These are phyloP conservation scores for Tilletia setariae DNA, from an alignment of 1,284 basidiomycete genomes.

Conservation along the genomic window DNA sequence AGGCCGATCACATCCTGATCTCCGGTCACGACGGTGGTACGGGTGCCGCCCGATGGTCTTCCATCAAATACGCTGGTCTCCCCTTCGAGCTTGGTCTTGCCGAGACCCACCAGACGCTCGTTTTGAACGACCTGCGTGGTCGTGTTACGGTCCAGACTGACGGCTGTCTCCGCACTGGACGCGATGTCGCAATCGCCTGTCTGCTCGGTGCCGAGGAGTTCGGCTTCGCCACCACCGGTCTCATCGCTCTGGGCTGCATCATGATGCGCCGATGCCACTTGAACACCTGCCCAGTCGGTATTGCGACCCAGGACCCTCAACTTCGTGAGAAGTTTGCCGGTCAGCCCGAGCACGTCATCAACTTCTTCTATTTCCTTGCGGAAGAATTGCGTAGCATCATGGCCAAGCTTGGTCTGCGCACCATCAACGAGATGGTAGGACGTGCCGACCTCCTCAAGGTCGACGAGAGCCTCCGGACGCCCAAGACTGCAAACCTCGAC, in stretches of 20 bases:
- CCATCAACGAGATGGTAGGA: slow-evolving; percentile 52
- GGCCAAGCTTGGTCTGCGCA: slow-evolving; percentile 49
- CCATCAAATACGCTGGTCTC: slow-evolving; percentile 52
- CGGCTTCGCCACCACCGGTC: slow-evolving; percentile 48
- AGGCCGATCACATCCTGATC: slow-evolving; percentile 51
- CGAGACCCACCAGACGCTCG: slow-evolving; percentile 50
- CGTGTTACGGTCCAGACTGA: slow-evolving; percentile 50
- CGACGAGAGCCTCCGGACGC: slow-evolving; percentile 39
- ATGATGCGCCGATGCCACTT: slow-evolving; percentile 34
- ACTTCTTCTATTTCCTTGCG: slow-evolving; percentile 50
- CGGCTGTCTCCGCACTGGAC: slow-evolving; percentile 46
- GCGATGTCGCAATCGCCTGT: slow-evolving; percentile 47
- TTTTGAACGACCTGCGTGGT: slow-evolving; percentile 50
- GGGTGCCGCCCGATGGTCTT: slow-evolving; percentile 50
- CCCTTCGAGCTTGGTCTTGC: slow-evolving; percentile 52
- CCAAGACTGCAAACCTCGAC: slow-evolving; percentile 47
- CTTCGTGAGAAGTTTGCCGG: slow-evolving; percentile 50
- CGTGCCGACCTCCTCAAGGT: slow-evolving; percentile 45
- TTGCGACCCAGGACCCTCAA: slow-evolving; percentile 46
- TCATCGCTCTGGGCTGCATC: slow-evolving; percentile 50
- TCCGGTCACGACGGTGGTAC: slow-evolving; percentile 53
- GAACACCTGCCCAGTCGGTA: slow-evolving; percentile 46
- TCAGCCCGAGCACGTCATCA: slow-evolving; percentile 48
- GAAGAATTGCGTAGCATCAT: slow-evolving; percentile 49
- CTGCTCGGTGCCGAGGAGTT: slow-evolving; percentile 50